phyloP scores from a whole-genome alignment of 371 early-diverging fungal genomes.

The Mucor lusitanicus region DNA sequence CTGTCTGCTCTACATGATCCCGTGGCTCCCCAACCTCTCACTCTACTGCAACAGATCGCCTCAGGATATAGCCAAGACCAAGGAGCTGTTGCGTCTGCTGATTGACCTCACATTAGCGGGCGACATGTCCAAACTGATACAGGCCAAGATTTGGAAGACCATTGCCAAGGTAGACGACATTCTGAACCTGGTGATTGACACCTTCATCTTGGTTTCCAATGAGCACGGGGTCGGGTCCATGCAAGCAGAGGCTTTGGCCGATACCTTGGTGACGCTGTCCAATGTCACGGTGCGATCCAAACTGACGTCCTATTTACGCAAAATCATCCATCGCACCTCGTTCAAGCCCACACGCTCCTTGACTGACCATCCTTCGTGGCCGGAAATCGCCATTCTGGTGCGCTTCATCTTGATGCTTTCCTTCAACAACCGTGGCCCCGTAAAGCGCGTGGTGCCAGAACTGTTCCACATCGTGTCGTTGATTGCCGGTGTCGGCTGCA shows the following conservation, averaged over 20 bases:
- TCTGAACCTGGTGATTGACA: constrained; percentile 74
- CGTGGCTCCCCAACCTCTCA: constrained; percentile 83
- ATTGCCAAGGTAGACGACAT: constrained; percentile 78
- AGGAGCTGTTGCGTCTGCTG: constrained; percentile 71
- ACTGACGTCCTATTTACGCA: constrained; percentile 71
- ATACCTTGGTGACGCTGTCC: constrained; percentile 80
- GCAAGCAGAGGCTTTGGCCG: constrained; percentile 81
- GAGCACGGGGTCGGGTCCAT: constrained; percentile 76
- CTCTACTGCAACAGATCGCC: constrained; percentile 48
- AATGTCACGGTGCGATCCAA: constrained; percentile 75
- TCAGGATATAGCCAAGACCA: constrained; percentile 56
- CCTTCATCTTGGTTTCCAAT: constrained; percentile 73
- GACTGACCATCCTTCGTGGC: constrained; percentile 81
- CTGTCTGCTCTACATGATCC: constrained; percentile 83
- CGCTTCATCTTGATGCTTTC: constrained; percentile 87
- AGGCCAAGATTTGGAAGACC: constrained; percentile 80
- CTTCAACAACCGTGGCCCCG: constrained; percentile 74
- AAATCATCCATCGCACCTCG: constrained; percentile 66
- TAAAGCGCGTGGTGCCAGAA: constrained; percentile 77
- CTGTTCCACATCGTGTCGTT: constrained; percentile 79
- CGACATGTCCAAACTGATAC: constrained; percentile 77
- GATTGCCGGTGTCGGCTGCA: constrained; percentile 79
- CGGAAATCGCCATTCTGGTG: constrained; percentile 79
- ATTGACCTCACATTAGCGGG: constrained; percentile 82
- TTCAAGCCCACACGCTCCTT: constrained; percentile 66